Base-by-base conservation (phyloP, 2,329 filamentous ascomycete species). In the Aspergillus sclerotialis region DNA sequence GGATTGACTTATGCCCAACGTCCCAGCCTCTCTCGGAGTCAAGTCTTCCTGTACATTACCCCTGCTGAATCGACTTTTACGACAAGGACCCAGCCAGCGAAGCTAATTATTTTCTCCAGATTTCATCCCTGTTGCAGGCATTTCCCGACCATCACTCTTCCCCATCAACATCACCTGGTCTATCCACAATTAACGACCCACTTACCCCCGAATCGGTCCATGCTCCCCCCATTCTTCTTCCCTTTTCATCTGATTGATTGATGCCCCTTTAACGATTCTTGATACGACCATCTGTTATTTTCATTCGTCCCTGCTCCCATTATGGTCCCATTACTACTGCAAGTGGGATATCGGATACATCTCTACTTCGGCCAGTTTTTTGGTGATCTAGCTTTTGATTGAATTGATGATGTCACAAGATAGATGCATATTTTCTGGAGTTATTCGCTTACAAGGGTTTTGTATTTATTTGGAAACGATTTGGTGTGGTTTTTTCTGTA, bases 1-100 rank as follows among this genome's bases (percentile, higher is more conserved):
- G 70, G 29, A 73, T 76, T 43, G 73, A 78, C 36, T 63, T 75
- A 21, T 49, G 48, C 36, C 56, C 54, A 30, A 46, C 53, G 21
- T 36, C 48, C 16, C 53, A 63, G 28, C 46, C 61, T 14, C 56
- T 61, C 37, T 40, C 55, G 24, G 59, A 64, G 30, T 49, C 56
- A 28, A 55, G 52, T 41, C 53, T 62, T 48, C 60, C 64, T 60
- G 65, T 68, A 67, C 61, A 61, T 63, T 53, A 48, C 50, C 54
- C 52, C 51, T 52, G 50, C 45, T 50, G 45, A 36, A 40, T 38
- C 46, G 38, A 31, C 40, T 23, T 39, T 35, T 31, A 35, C 34
- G 53, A 55, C 41, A 49, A 58, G 19, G 18, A 19, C 15, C 25
- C 31, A 11, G 26, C 7, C 10, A 11, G 10, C 11, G 9, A 11